Evolutionary conservation across 192 early-diverging fungal species (phyloP).

Genomic region (Entomortierella lignicola): DNA sequence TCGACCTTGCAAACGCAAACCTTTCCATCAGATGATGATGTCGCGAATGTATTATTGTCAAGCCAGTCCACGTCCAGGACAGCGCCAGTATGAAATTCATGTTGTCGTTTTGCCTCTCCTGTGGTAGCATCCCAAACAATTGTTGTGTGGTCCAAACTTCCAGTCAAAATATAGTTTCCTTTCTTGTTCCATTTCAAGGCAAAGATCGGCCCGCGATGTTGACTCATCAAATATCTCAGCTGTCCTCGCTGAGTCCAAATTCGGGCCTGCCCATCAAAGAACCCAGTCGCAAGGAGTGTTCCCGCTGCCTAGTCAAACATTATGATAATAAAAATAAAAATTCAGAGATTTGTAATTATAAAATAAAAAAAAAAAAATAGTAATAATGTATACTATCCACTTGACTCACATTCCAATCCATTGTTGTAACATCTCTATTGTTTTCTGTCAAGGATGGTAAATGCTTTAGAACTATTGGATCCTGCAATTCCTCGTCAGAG

Average conservation of each 20-base stretch:
- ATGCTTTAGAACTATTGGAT: conserved; percentile 70
- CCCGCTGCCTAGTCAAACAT: conserved; percentile 78
- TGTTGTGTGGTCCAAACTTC: conserved; percentile 82
- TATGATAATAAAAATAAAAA: background rate
- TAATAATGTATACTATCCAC: background rate
- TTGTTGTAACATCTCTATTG: conserved; percentile 81
- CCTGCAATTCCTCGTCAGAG: conserved; percentile 55
- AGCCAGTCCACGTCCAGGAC: conserved; percentile 94
- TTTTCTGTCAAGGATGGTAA: conserved; percentile 54
- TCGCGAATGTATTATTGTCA: conserved; percentile 92
- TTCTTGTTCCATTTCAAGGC: conserved; percentile 88
- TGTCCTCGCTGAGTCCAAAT: conserved; percentile 80
- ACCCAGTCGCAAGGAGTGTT: conserved; percentile 83
- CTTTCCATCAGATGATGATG: conserved; percentile 82
- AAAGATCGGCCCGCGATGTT: conserved; percentile 86
- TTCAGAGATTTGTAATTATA: background rate
- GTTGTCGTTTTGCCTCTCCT: conserved; percentile 79
- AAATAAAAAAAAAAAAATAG: too few species aligned
- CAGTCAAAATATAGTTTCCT: conserved; percentile 79
- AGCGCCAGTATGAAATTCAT: conserved; percentile 64
- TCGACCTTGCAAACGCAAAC: conserved; percentile 87
- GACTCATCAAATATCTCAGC: conserved; percentile 51
- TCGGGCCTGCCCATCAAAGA: conserved; percentile 86
- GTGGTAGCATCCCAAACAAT: conserved; percentile 87
- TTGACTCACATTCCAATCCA: conserved; percentile 85